Percentiles rank a stretch among this genome's conserved stretches.
Evolutionary conservation across 2,329 filamentous ascomycete genomes (phyloP).

Genomic region (Exophiala calicioides): DNA sequence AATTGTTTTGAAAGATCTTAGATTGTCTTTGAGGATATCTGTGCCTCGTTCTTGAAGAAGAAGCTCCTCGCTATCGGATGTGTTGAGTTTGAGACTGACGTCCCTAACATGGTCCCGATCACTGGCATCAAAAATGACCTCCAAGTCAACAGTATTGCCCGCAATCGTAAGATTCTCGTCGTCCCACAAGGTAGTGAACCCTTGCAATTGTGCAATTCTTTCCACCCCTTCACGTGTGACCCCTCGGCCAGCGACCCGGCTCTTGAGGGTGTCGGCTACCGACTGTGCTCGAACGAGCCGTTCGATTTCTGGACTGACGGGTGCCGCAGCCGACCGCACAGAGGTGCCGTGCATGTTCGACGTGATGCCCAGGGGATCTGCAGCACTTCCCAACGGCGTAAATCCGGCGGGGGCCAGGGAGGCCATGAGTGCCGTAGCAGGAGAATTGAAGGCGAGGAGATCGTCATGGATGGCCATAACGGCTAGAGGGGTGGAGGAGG

Average conservation of each 20-base stretch:
- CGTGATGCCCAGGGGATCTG: slow-evolving; percentile 41
- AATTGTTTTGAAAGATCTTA: slow-evolving; percentile 38
- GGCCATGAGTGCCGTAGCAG: slow-evolving; percentile 43
- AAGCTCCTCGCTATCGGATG: slow-evolving; percentile 41
- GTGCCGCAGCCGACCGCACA: slow-evolving; percentile 40
- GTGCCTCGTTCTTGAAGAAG: slow-evolving; percentile 46
- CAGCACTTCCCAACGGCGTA: slow-evolving; percentile 25
- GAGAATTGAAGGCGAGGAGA: slow-evolving; percentile 46
- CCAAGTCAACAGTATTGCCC: slow-evolving; percentile 48
- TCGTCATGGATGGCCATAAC: slow-evolving; percentile 42
- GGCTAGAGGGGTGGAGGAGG: slow-evolving; percentile 47
- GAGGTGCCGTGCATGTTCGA: slow-evolving; percentile 44
- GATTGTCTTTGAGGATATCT: slow-evolving; percentile 43
- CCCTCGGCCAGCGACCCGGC: slow-evolving; percentile 44
- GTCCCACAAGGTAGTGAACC: slow-evolving; percentile 50
- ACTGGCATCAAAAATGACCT: slow-evolving; percentile 46
- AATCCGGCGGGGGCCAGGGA: slow-evolving; percentile 25
- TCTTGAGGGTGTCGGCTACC: slow-evolving; percentile 43
- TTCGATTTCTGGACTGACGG: slow-evolving; percentile 45
- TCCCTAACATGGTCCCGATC: slow-evolving; percentile 43
- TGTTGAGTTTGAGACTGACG: slow-evolving; percentile 46
- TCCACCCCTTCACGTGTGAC: slow-evolving; percentile 48
- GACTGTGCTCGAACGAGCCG: slow-evolving; percentile 44
- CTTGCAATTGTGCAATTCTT: slow-evolving; percentile 44
- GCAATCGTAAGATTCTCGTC: slow-evolving; percentile 49